Conservation (phyloP, 495 filamentous ascomycete species). For the Penicillium bovifimosum region DNA sequence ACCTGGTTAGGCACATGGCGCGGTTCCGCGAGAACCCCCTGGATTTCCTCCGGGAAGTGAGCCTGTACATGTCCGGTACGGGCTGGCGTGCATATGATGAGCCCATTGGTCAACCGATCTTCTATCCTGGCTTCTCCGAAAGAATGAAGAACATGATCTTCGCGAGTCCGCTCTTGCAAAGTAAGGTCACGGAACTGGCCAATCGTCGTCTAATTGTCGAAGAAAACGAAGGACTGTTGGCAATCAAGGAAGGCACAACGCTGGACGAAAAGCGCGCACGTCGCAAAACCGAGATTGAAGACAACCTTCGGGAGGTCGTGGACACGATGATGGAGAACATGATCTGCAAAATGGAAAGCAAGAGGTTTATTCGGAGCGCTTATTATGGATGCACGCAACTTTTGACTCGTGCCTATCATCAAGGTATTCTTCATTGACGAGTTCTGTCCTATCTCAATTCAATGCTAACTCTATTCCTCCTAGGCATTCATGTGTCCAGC, state of each 20-base stretch:
- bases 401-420: slow-evolving; percentile 87
- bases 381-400: slow-evolving; percentile 89
- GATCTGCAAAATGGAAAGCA: slow-evolving; percentile 99
- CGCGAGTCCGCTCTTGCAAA: slow-evolving; percentile 65
- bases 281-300: slow-evolving; percentile 56
- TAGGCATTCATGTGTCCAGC: slow-evolving; percentile 85
- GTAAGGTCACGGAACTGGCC: slow-evolving; percentile 71
- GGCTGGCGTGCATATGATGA: slow-evolving; percentile 93
- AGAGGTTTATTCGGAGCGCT: slow-evolving; percentile 81
- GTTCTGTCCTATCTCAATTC: not conserved
- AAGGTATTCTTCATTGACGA: slow-evolving; percentile 47
- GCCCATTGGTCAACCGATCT: slow-evolving; percentile 84
- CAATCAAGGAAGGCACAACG: slow-evolving; percentile 33
- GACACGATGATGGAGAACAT: slow-evolving; percentile 84
- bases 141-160: slow-evolving; percentile 76
- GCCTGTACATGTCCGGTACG: slow-evolving; percentile 79
- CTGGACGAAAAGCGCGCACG: slow-evolving; percentile 47
- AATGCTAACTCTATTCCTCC: slow-evolving; percentile 3
- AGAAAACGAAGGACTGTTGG: slow-evolving; percentile 65
- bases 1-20: slow-evolving; percentile 74
- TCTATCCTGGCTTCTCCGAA: slow-evolving; percentile 87
- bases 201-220: slow-evolving; percentile 67
- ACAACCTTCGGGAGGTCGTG: slow-evolving; percentile 66
- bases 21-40: slow-evolving; percentile 67
- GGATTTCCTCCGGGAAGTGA: slow-evolving; percentile 89